Evolutionary conservation across 768 basidiomycete species (phyloP).

Genomic region (Daedalea quercina): DNA sequence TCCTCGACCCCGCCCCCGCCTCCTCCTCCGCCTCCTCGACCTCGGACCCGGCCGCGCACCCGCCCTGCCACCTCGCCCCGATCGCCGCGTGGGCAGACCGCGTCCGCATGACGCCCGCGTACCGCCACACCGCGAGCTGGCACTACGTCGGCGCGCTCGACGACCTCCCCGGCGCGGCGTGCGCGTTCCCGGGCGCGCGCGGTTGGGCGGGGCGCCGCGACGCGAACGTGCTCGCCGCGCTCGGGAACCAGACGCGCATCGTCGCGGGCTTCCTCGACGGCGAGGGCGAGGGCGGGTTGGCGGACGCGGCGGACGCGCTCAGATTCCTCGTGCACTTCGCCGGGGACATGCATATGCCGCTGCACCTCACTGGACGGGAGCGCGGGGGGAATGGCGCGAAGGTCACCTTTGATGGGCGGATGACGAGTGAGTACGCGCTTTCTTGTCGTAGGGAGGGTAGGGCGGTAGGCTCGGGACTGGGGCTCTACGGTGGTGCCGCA

Average conservation of each 20-base stretch:
- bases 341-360: slow-evolving; percentile 90
- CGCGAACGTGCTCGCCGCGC: slow-evolving; percentile 69
- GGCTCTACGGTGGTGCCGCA: background rate
- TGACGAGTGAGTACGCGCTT: slow-evolving; percentile 49
- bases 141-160: slow-evolving; percentile 72
- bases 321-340: slow-evolving; percentile 92
- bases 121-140: slow-evolving; percentile 62
- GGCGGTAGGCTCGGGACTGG: background rate
- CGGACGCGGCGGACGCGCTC: slow-evolving; percentile 68
- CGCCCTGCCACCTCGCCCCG: slow-evolving; percentile 72
- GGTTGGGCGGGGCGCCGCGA: slow-evolving; percentile 62
- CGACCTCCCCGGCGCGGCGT: slow-evolving; percentile 74
- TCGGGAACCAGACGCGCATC: slow-evolving; percentile 68
- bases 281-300: slow-evolving; percentile 8
- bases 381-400: slow-evolving; percentile 81
- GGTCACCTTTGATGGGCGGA: slow-evolving; percentile 65
- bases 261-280: slow-evolving; percentile 10
- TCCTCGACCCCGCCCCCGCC: slow-evolving; percentile 51
- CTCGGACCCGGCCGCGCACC: background rate
- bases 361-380: slow-evolving; percentile 85
- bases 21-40: too few species aligned
- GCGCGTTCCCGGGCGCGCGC: slow-evolving; percentile 65
- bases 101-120: slow-evolving; percentile 40
- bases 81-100: slow-evolving; percentile 88
- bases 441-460: background rate